Conservation (phyloP, 805 yeast species). For the Metschnikowia dekortorum region DNA sequence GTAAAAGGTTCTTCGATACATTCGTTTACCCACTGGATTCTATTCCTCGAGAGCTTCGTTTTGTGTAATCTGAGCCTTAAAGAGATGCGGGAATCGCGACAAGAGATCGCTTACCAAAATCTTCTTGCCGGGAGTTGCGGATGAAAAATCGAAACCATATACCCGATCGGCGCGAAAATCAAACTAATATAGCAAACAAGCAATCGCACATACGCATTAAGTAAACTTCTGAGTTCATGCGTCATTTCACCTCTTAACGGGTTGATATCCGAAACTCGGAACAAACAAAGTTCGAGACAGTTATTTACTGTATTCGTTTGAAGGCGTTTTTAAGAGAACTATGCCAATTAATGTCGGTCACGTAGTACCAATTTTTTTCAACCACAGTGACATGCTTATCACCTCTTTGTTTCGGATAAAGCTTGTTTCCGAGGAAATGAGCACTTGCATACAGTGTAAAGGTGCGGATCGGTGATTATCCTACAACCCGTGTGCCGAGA, state of each 20-base stretch:
- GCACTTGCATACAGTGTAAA: constrained; percentile 1
- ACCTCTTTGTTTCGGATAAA: not conserved
- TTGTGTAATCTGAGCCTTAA: not conserved
- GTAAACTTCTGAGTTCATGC: not conserved
- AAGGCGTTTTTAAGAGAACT: too few species aligned
- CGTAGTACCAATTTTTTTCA: not conserved
- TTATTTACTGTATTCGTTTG: not conserved
- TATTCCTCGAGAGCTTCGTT: not conserved
- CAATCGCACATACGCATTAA: not conserved
- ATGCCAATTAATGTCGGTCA: too few species aligned
- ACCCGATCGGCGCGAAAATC: not conserved
- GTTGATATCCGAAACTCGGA: not conserved
- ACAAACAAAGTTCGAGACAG: not conserved
- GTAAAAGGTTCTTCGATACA: too few species aligned
- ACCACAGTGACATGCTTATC: not conserved
- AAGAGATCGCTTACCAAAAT: not conserved
- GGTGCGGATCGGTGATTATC: constrained; percentile 3
- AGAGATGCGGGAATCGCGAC: not conserved
- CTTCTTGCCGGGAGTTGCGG: not conserved
- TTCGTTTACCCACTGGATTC: not conserved
- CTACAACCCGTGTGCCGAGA: constrained; percentile 3
- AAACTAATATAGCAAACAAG: not conserved
- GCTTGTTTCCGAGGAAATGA: not conserved
- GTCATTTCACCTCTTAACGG: not conserved
- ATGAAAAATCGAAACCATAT: not conserved